Evolutionary conservation across 1,139 yeast species (phyloP).

Genomic region (Candida labiduridarum): DNA sequence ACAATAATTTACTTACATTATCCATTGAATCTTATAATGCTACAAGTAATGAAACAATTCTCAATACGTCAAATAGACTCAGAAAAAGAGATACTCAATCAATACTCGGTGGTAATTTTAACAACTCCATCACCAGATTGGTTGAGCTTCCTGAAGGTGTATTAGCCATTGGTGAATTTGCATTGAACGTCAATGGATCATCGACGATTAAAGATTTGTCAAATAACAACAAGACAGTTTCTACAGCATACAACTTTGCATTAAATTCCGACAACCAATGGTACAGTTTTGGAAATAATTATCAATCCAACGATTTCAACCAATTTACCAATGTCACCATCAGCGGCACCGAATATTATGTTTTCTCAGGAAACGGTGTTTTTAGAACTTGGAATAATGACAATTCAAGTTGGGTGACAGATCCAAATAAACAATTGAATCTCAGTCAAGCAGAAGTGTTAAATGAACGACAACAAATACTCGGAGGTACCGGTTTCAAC

Average conservation of each 20-base stretch:
- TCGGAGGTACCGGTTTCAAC: slow-evolving; percentile 44
- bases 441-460: slow-evolving; percentile 36
- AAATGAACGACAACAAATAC: slow-evolving; percentile 29
- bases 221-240: slow-evolving; percentile 27
- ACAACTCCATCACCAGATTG: slow-evolving; percentile 30
- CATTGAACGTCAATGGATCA: slow-evolving; percentile 18
- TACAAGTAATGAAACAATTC: slow-evolving; percentile 33
- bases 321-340: slow-evolving; percentile 40
- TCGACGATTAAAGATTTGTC: slow-evolving; percentile 29
- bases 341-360: slow-evolving; percentile 36
- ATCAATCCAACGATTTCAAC: slow-evolving; percentile 24
- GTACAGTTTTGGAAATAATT: slow-evolving; percentile 45
- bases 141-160: slow-evolving; percentile 23
- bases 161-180: slow-evolving; percentile 39
- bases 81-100: slow-evolving; percentile 26
- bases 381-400: slow-evolving; percentile 46
- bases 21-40: slow-evolving; percentile 32
- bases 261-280: slow-evolving; percentile 27
- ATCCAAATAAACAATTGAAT: slow-evolving; percentile 36
- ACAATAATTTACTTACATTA: slow-evolving; percentile 31
- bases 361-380: slow-evolving; percentile 36
- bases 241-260: slow-evolving; percentile 39
- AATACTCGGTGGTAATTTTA: slow-evolving; percentile 35
- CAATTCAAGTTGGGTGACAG: slow-evolving; percentile 35
- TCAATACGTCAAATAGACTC: slow-evolving; percentile 12